A percentile compares a stretch with the other conserved stretches of the same genome.
phyloP scores from a whole-genome alignment of 1,284 basidiomycete species.

The Austroboletus niveus region DNA sequence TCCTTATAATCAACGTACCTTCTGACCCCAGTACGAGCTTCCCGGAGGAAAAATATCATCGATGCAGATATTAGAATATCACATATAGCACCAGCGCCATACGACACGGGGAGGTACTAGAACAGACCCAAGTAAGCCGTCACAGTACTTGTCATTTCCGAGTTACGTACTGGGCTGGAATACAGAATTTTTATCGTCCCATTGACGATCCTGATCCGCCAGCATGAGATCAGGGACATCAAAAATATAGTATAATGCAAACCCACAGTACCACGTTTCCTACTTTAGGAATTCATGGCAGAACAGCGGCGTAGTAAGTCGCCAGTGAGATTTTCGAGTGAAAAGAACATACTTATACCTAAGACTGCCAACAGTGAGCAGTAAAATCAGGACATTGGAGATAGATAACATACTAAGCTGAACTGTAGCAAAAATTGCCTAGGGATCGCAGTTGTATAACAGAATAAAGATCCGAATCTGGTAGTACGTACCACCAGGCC shows the following conservation, averaged over 20 bases:
- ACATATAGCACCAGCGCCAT: background rate
- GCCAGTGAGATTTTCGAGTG: no score
- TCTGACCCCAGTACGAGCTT: conserved; percentile 2
- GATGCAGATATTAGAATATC: conserved; percentile 5
- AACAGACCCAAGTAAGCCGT: background rate
- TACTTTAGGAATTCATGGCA: background rate
- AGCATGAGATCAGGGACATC: background rate
- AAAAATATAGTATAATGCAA: background rate
- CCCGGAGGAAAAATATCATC: conserved; percentile 10
- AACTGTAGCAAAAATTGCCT: background rate
- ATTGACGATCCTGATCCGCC: background rate
- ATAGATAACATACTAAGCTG: conserved; percentile 1
- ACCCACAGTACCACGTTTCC: background rate
- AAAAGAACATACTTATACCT: conserved; percentile 1
- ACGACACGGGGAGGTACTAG: conserved; percentile 1
- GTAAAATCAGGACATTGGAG: background rate
- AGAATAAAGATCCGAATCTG: background rate
- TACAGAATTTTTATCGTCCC: background rate
- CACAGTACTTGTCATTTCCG: background rate
- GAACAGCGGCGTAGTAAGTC: background rate
- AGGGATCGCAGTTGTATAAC: background rate
- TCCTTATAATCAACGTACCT: background rate
- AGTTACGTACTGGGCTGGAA: background rate
- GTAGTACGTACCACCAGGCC: conserved; percentile 6
- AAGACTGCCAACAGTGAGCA: background rate